Evolutionary conservation across 2,329 filamentous ascomycete genomes (phyloP), one percentile per base, ranked within the genome.

Genomic region (Metarhizium album): DNA sequence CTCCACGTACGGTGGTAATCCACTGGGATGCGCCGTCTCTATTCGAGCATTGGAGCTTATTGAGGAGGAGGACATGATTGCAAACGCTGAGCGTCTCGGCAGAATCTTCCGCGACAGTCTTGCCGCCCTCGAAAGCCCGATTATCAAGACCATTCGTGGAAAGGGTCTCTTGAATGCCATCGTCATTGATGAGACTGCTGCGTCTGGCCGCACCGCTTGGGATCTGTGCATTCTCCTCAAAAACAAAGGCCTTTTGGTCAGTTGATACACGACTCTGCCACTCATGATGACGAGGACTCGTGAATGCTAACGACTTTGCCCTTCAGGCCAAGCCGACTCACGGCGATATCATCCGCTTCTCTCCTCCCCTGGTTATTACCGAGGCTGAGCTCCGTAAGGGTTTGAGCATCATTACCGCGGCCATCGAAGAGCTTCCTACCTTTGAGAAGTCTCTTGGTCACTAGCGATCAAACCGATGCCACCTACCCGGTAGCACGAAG

Each of bases 1-100:
- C 46, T 95, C 89, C 42, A 98, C 93, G n/a, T 98, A 97, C 64
- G 93, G 93, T 54, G 93, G 93, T 47, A 98, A 98, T 71, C 93
- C 93, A 18, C 77, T 98, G 13, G 93, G 90, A 23, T 97, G 90
- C 60, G 93, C 93, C 38, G 88, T 98, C 29, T 94, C 91, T 23
- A 95, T 98, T 64, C 87, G 90, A 55, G 93, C 93, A 20, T 78
- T 98, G 43, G 90, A 98, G 75, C 80, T 98, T 50, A 84, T 98
- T 59, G 82, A 91, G 63, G 93, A 98, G 67, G 90, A 95, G 71
- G 78, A 88, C 56, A 81, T 98, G 72, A 86, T 89, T 23, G 84
- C 87, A 64, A 84, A 84, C 51, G 90, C 93, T 3, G 83, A 96
- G 67, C 75, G 74, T 57, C 74, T 97, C 24, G 93, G 93, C 46